Evolutionary conservation across 2,329 filamentous ascomycete species (phyloP).

Genomic region (Ophidiomyces ophidiicola): DNA sequence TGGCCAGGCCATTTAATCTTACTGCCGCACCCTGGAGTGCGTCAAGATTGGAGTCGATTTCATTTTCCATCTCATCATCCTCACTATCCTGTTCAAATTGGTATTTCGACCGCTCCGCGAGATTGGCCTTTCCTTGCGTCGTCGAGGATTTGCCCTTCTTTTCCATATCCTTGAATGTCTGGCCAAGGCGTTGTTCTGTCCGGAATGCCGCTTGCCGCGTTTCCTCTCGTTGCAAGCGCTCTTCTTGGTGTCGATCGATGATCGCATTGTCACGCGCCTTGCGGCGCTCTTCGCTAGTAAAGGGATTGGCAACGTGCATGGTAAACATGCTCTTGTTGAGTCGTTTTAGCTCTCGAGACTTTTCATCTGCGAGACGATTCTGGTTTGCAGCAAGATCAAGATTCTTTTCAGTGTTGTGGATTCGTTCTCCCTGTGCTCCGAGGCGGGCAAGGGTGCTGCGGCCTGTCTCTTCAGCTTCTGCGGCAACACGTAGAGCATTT

Average conservation of each 20-base stretch:
- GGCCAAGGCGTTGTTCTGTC: conserved; percentile 48
- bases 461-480: conserved; percentile 58
- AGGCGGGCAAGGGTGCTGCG: conserved; percentile 60
- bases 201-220: conserved; percentile 44
- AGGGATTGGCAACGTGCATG: conserved; percentile 63
- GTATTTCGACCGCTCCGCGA: conserved; percentile 58
- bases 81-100: conserved; percentile 66
- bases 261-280: conserved; percentile 55
- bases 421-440: conserved; percentile 64
- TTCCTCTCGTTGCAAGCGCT: conserved; percentile 45
- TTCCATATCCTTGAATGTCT: conserved; percentile 53
- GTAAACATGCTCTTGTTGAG: conserved; percentile 88
- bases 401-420: conserved; percentile 72
- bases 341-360: conserved; percentile 69
- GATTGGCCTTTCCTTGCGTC: conserved; percentile 38
- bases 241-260: conserved; percentile 50
- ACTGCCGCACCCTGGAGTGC: conserved; percentile 50
- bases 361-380: conserved; percentile 64
- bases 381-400: conserved; percentile 68
- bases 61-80: conserved; percentile 56
- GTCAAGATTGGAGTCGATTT: conserved; percentile 56
- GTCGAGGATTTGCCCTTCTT: conserved; percentile 37
- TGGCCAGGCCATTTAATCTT: conserved; percentile 60
- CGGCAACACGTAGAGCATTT: conserved; percentile 56
- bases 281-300: conserved; percentile 57